phyloP scores from a whole-genome alignment of 2,329 filamentous ascomycete species.

The Gaeumannomyces sp. region DNA sequence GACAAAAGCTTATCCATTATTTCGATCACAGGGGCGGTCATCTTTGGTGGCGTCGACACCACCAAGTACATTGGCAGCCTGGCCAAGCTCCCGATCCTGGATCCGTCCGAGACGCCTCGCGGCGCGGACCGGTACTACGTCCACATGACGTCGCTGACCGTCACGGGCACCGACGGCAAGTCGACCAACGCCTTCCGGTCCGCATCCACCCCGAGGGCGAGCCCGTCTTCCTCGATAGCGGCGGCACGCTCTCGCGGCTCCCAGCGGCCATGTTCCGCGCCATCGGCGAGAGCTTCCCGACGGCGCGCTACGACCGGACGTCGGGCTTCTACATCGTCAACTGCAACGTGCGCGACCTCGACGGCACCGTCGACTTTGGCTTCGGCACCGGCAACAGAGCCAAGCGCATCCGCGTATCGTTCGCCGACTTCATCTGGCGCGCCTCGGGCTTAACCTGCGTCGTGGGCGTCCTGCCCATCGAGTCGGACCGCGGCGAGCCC shows the following conservation, averaged over 20 bases:
- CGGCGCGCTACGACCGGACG: slow-evolving; percentile 32
- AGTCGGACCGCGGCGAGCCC: slow-evolving; percentile 12
- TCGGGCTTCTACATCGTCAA: slow-evolving; percentile 36
- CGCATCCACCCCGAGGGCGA: slow-evolving; percentile 25
- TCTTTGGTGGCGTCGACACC: slow-evolving; percentile 42
- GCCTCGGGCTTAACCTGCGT: slow-evolving; percentile 13
- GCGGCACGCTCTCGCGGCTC: slow-evolving; percentile 61
- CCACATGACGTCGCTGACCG: slow-evolving; percentile 3
- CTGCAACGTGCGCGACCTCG: slow-evolving; percentile 25
- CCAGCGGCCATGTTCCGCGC: slow-evolving; percentile 47
- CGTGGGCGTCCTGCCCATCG: slow-evolving; percentile 16
- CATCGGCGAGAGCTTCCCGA: slow-evolving; percentile 39
- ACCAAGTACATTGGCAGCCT: slow-evolving; percentile 35
- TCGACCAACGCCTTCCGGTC: slow-evolving; percentile 23
- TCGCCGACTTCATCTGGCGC: slow-evolving; percentile 30
- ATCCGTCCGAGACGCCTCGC: slow-evolving; percentile 19
- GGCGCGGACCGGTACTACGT: slow-evolving; percentile 14
- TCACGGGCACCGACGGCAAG: slow-evolving; percentile 29
- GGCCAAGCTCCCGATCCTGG: slow-evolving; percentile 22
- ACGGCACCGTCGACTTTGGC: slow-evolving; percentile 31
- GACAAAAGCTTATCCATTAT: too few relatives aligned
- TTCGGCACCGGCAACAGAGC: slow-evolving; percentile 35
- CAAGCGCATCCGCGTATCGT: slow-evolving; percentile 29
- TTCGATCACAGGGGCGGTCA: slow-evolving; percentile 20
- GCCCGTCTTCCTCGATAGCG: slow-evolving; percentile 56